phyloP scores from a whole-genome alignment of 2,329 filamentous ascomycete species.

The Cladorrhinum sp. region DNA sequence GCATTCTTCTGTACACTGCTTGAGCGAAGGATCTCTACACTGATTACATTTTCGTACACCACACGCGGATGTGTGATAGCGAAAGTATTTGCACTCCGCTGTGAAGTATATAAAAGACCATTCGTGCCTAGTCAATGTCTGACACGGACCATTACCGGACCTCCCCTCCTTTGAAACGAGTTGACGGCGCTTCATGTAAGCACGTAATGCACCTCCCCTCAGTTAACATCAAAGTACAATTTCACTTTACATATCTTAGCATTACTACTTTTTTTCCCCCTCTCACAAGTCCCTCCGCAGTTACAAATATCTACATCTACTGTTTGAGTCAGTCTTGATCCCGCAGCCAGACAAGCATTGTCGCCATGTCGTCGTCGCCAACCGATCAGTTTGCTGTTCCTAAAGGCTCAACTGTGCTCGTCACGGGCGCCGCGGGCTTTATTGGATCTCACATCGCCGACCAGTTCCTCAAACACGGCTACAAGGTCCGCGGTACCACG shows the following conservation, averaged over 20 bases:
- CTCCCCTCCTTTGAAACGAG: background rate
- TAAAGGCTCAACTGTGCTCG: slow-evolving; percentile 32
- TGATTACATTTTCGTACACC: slow-evolving; percentile 3
- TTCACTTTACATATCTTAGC: slow-evolving; percentile 5
- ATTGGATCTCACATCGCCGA: slow-evolving; percentile 41
- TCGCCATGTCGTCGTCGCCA: slow-evolving; percentile 3
- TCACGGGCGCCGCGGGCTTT: slow-evolving; percentile 47
- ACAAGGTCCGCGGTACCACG: slow-evolving; percentile 44
- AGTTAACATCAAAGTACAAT: background rate
- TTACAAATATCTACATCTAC: slow-evolving; percentile 3
- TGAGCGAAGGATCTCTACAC: too few relatives aligned
- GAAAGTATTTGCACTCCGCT: slow-evolving; percentile 2
- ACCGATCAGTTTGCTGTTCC: slow-evolving; percentile 1
- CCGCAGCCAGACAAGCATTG: slow-evolving; percentile 5
- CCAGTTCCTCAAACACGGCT: slow-evolving; percentile 41
- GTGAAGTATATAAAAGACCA: slow-evolving; percentile 2
- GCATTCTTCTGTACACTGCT: background rate
- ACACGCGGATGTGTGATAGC: slow-evolving; percentile 1
- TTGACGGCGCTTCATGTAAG: slow-evolving; percentile 2
- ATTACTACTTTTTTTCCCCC: background rate
- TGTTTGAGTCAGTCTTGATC: slow-evolving; percentile 3
- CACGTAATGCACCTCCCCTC: background rate
- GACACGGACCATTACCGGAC: background rate
- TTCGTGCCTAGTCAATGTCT: slow-evolving; percentile 4
- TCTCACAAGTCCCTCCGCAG: slow-evolving; percentile 3